Evolutionary conservation across 2,329 filamentous ascomycete genomes (phyloP).

Genomic region (Pestalotiopsis sp.): DNA sequence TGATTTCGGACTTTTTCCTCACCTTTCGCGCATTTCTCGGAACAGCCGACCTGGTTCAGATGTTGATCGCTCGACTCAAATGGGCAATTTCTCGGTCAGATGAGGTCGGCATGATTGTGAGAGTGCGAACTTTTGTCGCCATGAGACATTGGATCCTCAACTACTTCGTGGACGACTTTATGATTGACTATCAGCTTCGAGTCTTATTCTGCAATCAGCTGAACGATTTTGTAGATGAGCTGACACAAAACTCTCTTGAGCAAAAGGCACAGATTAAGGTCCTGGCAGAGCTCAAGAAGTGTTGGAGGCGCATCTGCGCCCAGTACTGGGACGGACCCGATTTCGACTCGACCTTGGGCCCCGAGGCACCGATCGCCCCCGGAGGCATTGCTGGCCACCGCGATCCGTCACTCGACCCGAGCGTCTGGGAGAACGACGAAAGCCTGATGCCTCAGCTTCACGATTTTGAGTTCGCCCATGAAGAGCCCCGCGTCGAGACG

Average conservation of each 20-base stretch:
- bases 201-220: conserved; percentile 78
- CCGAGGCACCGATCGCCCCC: conserved; percentile 71
- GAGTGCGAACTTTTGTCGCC: conserved; percentile 93
- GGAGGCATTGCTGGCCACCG: conserved; percentile 72
- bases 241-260: conserved; percentile 45
- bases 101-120: conserved; percentile 89
- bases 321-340: conserved; percentile 84
- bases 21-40: conserved; percentile 90
- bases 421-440: conserved; percentile 53
- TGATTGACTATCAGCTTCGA: conserved; percentile 73
- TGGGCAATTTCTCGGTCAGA: conserved; percentile 84
- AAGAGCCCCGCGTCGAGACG: conserved; percentile 28
- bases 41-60: conserved; percentile 73
- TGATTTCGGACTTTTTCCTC: conserved; percentile 96
- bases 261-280: conserved; percentile 75
- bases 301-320: conserved; percentile 89
- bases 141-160: conserved; percentile 97
- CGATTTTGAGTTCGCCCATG: conserved; percentile 34
- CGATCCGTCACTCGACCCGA: conserved; percentile 56
- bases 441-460: conserved; percentile 48
- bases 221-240: conserved; percentile 66
- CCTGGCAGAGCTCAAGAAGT: conserved; percentile 91
- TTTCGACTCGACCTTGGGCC: conserved; percentile 61
- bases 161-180: conserved; percentile 95
- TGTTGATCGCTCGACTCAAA: conserved; percentile 80